Evolutionary conservation across 2,329 filamentous ascomycete species (phyloP).

Genomic region (Pseudogymnoascus sp.): DNA sequence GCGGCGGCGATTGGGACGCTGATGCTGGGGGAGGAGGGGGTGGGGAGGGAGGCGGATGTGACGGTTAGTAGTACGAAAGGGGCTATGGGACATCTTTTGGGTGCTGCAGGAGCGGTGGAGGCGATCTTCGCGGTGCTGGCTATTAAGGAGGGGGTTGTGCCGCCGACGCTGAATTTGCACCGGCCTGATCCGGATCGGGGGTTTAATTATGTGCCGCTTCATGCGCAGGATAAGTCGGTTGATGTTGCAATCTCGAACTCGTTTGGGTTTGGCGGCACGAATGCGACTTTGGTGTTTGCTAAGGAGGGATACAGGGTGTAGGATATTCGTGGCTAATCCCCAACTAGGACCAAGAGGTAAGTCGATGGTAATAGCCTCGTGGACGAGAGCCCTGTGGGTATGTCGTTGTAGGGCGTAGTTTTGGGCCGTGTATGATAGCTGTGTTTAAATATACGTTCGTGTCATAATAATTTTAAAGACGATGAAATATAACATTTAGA

Average conservation of each 20-base stretch:
- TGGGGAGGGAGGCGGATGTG: conserved; percentile 51
- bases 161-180: conserved; percentile 78
- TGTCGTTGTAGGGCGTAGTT: too few relatives aligned
- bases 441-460: background rate
- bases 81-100: conserved; percentile 82
- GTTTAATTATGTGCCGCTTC: conserved; percentile 73
- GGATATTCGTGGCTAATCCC: background rate
- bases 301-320: conserved; percentile 14
- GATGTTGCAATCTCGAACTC: conserved; percentile 81
- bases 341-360: background rate
- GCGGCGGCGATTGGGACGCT: conserved; percentile 71
- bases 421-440: background rate
- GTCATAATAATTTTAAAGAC: background rate
- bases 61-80: conserved; percentile 93
- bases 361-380: background rate
- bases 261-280: conserved; percentile 96
- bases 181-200: conserved; percentile 51
- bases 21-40: conserved; percentile 65
- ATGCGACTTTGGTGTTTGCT: conserved; percentile 75
- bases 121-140: conserved; percentile 77
- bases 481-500: background rate
- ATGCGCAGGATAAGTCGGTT: conserved; percentile 61
- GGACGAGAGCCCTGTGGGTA: background rate
- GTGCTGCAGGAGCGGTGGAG: conserved; percentile 85
- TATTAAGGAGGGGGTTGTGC: conserved; percentile 65